Conservation (phyloP, 2,329 filamentous ascomycete genomes). For the Mycosphaerella sp. region DNA sequence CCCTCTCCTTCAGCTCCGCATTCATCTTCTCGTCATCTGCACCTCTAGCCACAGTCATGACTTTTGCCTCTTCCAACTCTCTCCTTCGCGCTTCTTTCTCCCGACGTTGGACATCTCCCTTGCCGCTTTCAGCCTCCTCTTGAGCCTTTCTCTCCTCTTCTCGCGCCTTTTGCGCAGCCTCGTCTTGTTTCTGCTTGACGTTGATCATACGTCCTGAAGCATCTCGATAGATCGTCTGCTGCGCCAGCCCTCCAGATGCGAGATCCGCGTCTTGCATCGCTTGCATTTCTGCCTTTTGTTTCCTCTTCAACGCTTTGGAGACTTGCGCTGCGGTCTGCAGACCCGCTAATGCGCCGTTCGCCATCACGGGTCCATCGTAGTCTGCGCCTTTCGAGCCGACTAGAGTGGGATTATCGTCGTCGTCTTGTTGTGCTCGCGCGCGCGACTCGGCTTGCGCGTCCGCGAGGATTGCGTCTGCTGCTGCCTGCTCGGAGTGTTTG, state of each 20-base stretch:
- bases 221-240: constrained; percentile 91
- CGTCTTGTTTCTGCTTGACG: constrained; percentile 80
- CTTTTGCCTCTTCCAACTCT: constrained; percentile 70
- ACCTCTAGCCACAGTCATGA: constrained; percentile 70
- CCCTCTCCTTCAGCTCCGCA: constrained; percentile 65
- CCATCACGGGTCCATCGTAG: constrained; percentile 60
- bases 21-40: constrained; percentile 88
- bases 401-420: constrained; percentile 47
- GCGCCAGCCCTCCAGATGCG: constrained; percentile 43
- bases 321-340: constrained; percentile 79
- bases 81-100: constrained; percentile 60
- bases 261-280: constrained; percentile 44
- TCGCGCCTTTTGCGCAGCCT: constrained; percentile 72
- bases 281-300: constrained; percentile 57
- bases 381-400: constrained; percentile 46
- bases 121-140: constrained; percentile 62
- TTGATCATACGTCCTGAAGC: constrained; percentile 93
- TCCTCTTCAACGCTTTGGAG: constrained; percentile 49
- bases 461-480: constrained; percentile 47
- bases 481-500: constrained; percentile 52
- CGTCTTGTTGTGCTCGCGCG: constrained; percentile 30
- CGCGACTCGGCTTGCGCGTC: constrained; percentile 32
- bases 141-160: constrained; percentile 60
- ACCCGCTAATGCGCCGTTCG: constrained; percentile 79
- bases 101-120: constrained; percentile 77